These are phyloP conservation scores for Dactylellina sp. DNA, from an alignment of 2,329 filamentous ascomycete genomes.

Conservation along the genomic window DNA sequence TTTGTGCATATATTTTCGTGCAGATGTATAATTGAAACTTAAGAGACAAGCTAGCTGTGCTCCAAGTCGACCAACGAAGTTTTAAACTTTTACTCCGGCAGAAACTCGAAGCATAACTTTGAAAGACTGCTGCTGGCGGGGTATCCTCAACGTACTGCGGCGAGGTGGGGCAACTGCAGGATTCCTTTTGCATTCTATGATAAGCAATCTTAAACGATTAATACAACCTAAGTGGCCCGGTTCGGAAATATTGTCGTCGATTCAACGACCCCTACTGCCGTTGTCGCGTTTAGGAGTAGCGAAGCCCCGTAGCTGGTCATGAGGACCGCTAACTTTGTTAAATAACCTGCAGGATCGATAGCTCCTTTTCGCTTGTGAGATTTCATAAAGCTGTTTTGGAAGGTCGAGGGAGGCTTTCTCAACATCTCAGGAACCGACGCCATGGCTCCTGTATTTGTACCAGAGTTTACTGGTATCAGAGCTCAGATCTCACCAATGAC, in stretches of 20 bases:
- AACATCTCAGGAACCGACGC: conserved; percentile 25
- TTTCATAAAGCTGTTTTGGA: conserved; percentile 28
- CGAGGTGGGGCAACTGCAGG: no score
- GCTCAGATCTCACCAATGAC: conserved; percentile 26
- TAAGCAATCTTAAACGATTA: background rate
- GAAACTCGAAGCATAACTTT: background rate
- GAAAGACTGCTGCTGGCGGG: background rate
- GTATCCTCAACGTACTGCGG: no score
- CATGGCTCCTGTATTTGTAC: conserved; percentile 15
- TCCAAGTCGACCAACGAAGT: background rate
- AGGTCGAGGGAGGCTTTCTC: conserved; percentile 28
- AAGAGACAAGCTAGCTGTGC: background rate
- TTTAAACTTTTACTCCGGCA: background rate
- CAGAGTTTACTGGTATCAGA: conserved; percentile 18
- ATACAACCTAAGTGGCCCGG: background rate
- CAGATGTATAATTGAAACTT: conserved; percentile 4
- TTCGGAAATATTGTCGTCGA: background rate
- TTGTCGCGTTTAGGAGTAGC: conserved; percentile 20
- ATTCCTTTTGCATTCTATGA: no score
- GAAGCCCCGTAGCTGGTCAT: conserved; percentile 5
- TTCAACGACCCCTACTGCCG: background rate
- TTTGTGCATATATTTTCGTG: background rate
- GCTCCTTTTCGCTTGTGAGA: conserved; percentile 18
- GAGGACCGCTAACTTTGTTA: conserved; percentile 17
- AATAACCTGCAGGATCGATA: conserved; percentile 17